phyloP scores from a whole-genome alignment of 2,329 filamentous ascomycete genomes.

The Tympanopsis confertula region DNA sequence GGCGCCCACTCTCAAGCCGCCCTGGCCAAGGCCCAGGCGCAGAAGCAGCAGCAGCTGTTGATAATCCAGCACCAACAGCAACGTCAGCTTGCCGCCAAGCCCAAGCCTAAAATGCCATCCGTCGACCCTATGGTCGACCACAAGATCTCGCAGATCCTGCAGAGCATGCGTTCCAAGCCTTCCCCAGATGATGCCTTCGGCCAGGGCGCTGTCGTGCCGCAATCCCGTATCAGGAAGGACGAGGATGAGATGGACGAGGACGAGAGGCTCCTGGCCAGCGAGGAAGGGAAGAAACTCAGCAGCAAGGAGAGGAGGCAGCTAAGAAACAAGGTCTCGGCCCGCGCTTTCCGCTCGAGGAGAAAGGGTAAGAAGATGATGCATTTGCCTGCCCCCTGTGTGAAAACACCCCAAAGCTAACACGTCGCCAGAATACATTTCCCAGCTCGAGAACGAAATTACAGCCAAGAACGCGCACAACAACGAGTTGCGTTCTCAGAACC shows the following conservation, averaged over 20 bases:
- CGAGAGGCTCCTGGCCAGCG: slow-evolving; percentile 57
- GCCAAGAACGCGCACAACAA: slow-evolving; percentile 48
- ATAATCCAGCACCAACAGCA: slow-evolving; percentile 20
- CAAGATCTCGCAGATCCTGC: slow-evolving; percentile 53
- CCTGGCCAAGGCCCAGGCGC: slow-evolving; percentile 34
- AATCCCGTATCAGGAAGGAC: slow-evolving; percentile 53
- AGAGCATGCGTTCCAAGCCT: slow-evolving; percentile 50
- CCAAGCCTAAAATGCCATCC: slow-evolving; percentile 9
- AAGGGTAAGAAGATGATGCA: slow-evolving; percentile 39
- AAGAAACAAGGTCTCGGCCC: slow-evolving; percentile 61
- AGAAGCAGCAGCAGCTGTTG: slow-evolving; percentile 24
- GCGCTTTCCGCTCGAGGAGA: slow-evolving; percentile 57
- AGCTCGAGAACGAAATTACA: slow-evolving; percentile 56
- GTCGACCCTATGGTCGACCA: slow-evolving; percentile 36
- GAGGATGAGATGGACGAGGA: slow-evolving; percentile 66
- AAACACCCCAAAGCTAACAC: slow-evolving; percentile 23
- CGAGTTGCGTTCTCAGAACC: slow-evolving; percentile 48
- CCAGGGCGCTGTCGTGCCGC: slow-evolving; percentile 32
- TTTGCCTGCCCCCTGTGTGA: slow-evolving; percentile 2
- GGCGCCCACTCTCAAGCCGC: slow-evolving; percentile 61
- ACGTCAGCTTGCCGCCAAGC: slow-evolving; percentile 19
- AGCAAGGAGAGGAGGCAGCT: slow-evolving; percentile 61
- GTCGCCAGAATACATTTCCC: slow-evolving; percentile 52
- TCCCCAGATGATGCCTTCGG: slow-evolving; percentile 10
- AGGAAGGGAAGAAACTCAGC: slow-evolving; percentile 61